Evolutionary conservation across 148 eudicot species (phyloP).

Genomic region (Amaranthus hypochondriacus): DNA sequence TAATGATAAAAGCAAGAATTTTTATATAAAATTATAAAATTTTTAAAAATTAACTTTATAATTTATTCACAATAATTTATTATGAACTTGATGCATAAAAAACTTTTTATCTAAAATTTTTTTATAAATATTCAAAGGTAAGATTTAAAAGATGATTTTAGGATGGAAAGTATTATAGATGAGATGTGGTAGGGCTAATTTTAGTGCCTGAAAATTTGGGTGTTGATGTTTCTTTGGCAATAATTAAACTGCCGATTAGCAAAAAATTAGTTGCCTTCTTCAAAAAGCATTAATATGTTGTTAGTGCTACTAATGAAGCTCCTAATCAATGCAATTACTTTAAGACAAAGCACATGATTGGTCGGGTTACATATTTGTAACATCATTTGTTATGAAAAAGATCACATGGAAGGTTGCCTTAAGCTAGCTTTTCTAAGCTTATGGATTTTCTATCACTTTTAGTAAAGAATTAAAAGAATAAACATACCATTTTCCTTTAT

Average conservation of each 20-base stretch:
- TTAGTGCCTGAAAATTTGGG: neutral
- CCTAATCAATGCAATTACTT: conserved; percentile 14
- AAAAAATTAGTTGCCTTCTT: neutral
- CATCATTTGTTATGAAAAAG: neutral
- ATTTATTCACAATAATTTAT: no score
- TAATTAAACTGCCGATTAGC: no score
- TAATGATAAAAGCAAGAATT: no score
- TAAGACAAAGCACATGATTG: conserved; percentile 1
- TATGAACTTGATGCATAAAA: no score
- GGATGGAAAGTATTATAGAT: neutral
- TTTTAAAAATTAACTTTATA: no score
- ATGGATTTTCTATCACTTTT: neutral
- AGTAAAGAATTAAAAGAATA: neutral
- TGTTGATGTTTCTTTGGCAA: neutral
- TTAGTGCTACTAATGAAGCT: conserved; percentile 10
- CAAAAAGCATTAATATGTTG: neutral
- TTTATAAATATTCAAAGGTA: neutral
- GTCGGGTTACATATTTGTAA: conserved; percentile 4
- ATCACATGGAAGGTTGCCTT: conserved; percentile 6
- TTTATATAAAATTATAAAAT: no score
- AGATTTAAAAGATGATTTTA: neutral
- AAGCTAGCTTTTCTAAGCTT: conserved; percentile 10
- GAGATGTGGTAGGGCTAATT: neutral
- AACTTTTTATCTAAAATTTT: no score
- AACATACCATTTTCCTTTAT: neutral